Conservation (phyloP, 768 basidiomycete species). For the Tephrocybe rancida region DNA sequence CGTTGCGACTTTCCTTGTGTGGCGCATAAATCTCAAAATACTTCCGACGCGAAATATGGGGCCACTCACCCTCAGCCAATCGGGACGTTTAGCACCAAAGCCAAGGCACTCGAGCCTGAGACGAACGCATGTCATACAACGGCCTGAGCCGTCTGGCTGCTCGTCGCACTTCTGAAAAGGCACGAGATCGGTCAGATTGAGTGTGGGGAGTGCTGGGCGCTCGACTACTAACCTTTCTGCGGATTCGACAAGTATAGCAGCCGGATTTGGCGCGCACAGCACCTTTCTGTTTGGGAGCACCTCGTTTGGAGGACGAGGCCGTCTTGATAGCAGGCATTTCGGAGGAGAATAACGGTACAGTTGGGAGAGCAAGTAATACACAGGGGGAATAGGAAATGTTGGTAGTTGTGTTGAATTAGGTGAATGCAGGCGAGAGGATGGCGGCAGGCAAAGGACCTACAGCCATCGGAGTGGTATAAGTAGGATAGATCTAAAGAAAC, state of each 20-base stretch:
- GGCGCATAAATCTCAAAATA: conserved; percentile 12
- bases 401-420: no score
- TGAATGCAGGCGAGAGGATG: conserved; percentile 16
- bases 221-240: conserved; percentile 70
- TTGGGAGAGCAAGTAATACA: conserved; percentile 1
- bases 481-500: conserved; percentile 25
- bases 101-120: conserved; percentile 85
- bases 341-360: no score
- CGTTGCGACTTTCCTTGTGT: conserved; percentile 67
- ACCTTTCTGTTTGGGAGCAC: conserved; percentile 76
- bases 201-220: conserved; percentile 15
- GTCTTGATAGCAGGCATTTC: conserved; percentile 48
- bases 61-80: conserved; percentile 75
- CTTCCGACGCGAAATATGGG: neutral
- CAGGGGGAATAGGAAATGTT: no score
- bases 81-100: conserved; percentile 83
- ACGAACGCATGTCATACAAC: conserved; percentile 77
- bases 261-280: conserved; percentile 85
- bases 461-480: conserved; percentile 35
- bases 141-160: conserved; percentile 57
- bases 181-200: conserved; percentile 20
- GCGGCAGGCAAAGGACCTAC: conserved; percentile 15
- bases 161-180: conserved; percentile 81
- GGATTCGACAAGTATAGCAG: conserved; percentile 87
- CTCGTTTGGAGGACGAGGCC: conserved; percentile 43